Evolutionary conservation across 116 monocot species (phyloP), one percentile per base, ranked within the genome.

Genomic region (Thalassia testudinum): DNA sequence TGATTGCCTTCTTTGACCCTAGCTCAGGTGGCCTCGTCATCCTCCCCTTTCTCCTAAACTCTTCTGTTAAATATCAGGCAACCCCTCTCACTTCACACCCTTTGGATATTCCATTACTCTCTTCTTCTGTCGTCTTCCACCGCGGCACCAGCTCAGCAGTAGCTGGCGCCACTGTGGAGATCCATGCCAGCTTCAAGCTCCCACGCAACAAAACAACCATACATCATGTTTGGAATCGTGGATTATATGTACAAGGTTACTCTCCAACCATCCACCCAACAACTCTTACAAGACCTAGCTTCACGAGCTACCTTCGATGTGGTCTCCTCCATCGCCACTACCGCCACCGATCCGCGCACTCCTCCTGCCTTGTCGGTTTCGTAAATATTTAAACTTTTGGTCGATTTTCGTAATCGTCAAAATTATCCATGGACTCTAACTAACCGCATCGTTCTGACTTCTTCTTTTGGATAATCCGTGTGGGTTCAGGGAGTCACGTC

Each of bases 141-240:
- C 25, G 45, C 11, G 37, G 38, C n/a, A 1, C 19, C 26, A 14
- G 62, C 34, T 34, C 30, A 34, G 57, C 73, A 42, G 66, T 47
- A 1, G 24, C 42, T 60, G 73, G 71, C 50, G 70, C 70, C 42
- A 14, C 10, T 10, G 72, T 86, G 25, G 56, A 66, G 26, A 79
- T 91, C 68, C 76, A 63, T 56, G 81, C 76, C 58, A 66, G 66
- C 21, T n/a, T 86, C 18, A 53, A 30, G 42, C 74, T 91, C 1
- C 55, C 62, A 4, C 64, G 66, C 10, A 91, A 91, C 59, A 62
- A 59, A 18, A 91, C 91, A 40, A 66, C 56, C 16, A 22, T 91
- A 37, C 58, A 91, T 64, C 80, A 70, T 23, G 76, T 91, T 0
- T 91, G 91, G 91, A 91, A 86, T 76, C 61, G 86, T 7, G 91